Percentiles rank a stretch among this genome's conserved stretches.
Conservation (phyloP, 2,329 filamentous ascomycete genomes). For the Hymenoscyphus infarciens region DNA sequence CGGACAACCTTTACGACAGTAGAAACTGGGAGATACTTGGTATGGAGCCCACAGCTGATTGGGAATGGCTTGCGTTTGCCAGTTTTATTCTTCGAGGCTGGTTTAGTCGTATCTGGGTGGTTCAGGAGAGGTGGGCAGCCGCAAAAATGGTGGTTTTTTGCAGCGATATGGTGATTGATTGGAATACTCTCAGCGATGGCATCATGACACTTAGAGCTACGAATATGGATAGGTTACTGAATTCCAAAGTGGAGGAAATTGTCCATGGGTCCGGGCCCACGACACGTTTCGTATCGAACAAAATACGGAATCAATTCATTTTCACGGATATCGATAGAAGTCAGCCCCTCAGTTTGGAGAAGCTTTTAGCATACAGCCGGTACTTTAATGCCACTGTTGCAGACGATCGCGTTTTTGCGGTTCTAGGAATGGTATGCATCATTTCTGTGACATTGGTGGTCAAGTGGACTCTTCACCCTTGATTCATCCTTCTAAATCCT, state of each 20-base stretch:
- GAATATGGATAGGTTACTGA: constrained; percentile 12
- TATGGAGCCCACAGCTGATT: constrained; percentile 7
- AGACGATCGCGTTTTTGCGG: constrained; percentile 18
- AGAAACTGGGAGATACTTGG: constrained; percentile 8
- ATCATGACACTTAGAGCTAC: constrained; percentile 13
- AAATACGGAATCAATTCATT: constrained; percentile 15
- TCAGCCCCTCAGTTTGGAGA: constrained; percentile 11
- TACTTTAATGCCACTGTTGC: constrained; percentile 15
- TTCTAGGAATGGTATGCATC: constrained; percentile 10
- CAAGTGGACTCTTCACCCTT: too few species aligned
- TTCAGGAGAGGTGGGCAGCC: neutral
- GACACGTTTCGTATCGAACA: constrained; percentile 12
- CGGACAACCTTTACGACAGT: constrained; percentile 9
- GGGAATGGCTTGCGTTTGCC: constrained; percentile 13
- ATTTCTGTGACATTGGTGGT: too few species aligned
- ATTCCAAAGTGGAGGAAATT: constrained; percentile 3
- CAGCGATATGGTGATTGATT: neutral
- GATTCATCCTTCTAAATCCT: too few species aligned
- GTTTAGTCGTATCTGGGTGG: neutral
- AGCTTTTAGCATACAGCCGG: constrained; percentile 15
- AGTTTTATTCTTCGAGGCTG: neutral
- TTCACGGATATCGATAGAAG: constrained; percentile 13
- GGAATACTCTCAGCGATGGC: constrained; percentile 12
- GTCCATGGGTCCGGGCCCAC: neutral
- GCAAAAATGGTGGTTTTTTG: neutral